Percentiles rank a stretch among this genome's conserved stretches.
Conservation (phyloP, 2,329 filamentous ascomycete species). For the Colletotrichum ledebouriae region DNA sequence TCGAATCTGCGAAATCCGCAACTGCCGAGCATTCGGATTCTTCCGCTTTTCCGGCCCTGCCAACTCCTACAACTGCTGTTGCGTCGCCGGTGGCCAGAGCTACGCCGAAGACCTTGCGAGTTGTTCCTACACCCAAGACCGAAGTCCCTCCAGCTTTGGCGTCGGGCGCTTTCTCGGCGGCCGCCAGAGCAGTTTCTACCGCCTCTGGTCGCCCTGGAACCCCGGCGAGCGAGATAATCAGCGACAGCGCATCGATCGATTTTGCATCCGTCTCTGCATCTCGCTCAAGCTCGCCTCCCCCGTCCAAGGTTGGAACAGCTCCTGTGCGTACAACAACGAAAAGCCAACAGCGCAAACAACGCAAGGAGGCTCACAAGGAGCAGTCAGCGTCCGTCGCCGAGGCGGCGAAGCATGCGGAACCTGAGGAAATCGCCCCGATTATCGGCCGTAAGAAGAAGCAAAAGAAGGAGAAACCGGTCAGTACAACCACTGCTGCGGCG, state of each 20-base stretch:
- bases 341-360: constrained; percentile 83
- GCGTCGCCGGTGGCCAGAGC: constrained; percentile 65
- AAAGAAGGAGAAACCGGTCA: constrained; percentile 75
- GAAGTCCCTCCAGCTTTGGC: constrained; percentile 62
- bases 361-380: constrained; percentile 76
- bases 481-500: constrained; percentile 43
- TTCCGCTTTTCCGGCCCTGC: constrained; percentile 65
- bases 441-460: constrained; percentile 87
- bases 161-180: constrained; percentile 45
- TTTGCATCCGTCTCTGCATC: constrained; percentile 78
- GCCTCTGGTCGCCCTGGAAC: constrained; percentile 73
- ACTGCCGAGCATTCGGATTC: constrained; percentile 52
- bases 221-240: constrained; percentile 79
- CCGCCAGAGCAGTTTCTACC: constrained; percentile 60
- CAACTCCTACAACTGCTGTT: constrained; percentile 59
- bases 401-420: constrained; percentile 64
- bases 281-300: constrained; percentile 79
- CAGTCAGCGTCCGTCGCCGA: constrained; percentile 69
- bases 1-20: constrained; percentile 44
- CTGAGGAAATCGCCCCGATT: constrained; percentile 77
- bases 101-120: constrained; percentile 75
- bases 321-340: constrained; percentile 79
- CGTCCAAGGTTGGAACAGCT: constrained; percentile 73
- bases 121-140: constrained; percentile 75
- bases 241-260: constrained; percentile 81